Evolutionary conservation across 1,139 yeast genomes (phyloP).

Genomic region (Eremothecium cymbalariae): DNA sequence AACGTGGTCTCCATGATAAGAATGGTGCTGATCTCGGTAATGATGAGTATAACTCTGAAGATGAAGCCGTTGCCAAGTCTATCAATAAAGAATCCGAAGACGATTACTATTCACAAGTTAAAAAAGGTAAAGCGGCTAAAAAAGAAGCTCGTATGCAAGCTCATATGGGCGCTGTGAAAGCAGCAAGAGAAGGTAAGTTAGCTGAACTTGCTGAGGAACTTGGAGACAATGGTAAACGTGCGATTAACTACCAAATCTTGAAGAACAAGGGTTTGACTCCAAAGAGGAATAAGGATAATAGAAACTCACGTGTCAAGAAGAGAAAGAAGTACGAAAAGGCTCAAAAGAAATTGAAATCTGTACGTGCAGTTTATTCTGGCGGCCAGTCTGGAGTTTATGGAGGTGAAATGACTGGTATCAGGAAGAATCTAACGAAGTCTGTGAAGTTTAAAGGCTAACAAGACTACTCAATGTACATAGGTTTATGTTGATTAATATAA

Average conservation of each 20-base stretch:
- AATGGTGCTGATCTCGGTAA: conserved; percentile 50
- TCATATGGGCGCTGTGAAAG: conserved; percentile 64
- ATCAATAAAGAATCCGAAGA: conserved; percentile 35
- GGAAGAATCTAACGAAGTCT: conserved; percentile 81
- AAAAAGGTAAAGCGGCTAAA: conserved; percentile 40
- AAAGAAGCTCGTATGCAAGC: conserved; percentile 52
- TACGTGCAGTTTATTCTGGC: conserved; percentile 77
- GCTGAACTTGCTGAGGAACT: conserved; percentile 58
- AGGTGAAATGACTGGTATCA: conserved; percentile 96
- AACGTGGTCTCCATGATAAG: conserved; percentile 59
- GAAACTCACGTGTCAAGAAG: conserved; percentile 97
- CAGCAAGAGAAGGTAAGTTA: conserved; percentile 79
- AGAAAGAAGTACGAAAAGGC: conserved; percentile 94
- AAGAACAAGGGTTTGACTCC: conserved; percentile 95
- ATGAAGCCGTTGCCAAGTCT: conserved; percentile 37
- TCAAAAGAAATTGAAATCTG: conserved; percentile 84
- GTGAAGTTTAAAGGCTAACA: conserved; percentile 49
- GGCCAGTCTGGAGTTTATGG: conserved; percentile 71
- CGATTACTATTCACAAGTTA: conserved; percentile 39
- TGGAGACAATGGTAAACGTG: conserved; percentile 85
- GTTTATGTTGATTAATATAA: neutral
- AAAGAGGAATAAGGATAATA: conserved; percentile 82
- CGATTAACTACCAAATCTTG: conserved; percentile 84
- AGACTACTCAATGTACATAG: conserved; percentile 3
- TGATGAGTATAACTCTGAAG: conserved; percentile 41